Conservation (phyloP, 2,329 filamentous ascomycete species). For the Fusarium verrucosum region DNA sequence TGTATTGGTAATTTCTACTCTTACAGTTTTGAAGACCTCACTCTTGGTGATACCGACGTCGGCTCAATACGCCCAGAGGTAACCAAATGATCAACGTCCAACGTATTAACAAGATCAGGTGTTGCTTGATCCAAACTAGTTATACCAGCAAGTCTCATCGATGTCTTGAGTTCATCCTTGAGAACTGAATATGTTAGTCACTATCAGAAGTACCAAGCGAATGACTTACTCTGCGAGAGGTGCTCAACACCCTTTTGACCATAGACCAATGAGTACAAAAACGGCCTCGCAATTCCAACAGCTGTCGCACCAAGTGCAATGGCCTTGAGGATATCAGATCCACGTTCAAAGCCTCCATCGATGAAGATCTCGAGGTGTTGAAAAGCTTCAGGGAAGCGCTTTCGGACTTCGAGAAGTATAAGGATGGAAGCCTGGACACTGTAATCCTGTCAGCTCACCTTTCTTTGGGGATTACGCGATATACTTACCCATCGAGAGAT, state of each 20-base stretch:
- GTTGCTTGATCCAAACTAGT: constrained; percentile 45
- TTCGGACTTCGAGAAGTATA: constrained; percentile 62
- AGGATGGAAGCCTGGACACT: constrained; percentile 57
- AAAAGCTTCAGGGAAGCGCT: constrained; percentile 59
- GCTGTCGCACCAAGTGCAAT: constrained; percentile 63
- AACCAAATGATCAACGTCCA: constrained; percentile 47
- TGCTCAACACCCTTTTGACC: constrained; percentile 64
- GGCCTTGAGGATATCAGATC: constrained; percentile 64
- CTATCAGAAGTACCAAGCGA: fast-evolving
- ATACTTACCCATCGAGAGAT: constrained; percentile 58
- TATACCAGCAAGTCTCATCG: constrained; percentile 45
- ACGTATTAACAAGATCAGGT: constrained; percentile 45
- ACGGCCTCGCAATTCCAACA: constrained; percentile 63
- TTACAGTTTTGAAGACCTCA: constrained; percentile 33
- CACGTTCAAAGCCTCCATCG: constrained; percentile 63
- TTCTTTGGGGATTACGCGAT: fast-evolving
- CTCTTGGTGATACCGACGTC: neutral
- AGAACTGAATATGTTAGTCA: constrained; percentile 33
- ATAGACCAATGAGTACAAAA: constrained; percentile 62
- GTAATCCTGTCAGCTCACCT: neutral
- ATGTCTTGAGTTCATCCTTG: constrained; percentile 46
- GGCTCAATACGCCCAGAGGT: constrained; percentile 27
- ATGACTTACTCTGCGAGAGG: constrained; percentile 62
- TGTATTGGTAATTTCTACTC: neutral
- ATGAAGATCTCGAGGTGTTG: constrained; percentile 61